Conservation (phyloP, 768 basidiomycete genomes). For the Cyclocybe cylindracea region DNA sequence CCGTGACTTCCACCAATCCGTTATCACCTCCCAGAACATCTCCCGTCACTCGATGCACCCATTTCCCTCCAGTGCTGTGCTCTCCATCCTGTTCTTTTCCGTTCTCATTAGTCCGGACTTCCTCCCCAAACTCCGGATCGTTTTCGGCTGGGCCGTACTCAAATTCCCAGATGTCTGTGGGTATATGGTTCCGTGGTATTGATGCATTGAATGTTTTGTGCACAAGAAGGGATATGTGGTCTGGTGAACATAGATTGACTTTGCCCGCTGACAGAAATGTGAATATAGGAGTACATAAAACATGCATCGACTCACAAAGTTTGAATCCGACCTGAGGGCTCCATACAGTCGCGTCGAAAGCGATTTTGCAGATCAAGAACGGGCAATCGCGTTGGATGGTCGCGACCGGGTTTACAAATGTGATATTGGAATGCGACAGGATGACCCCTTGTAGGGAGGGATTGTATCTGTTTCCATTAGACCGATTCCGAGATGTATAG, state of each 20-base stretch:
- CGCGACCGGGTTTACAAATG: constrained; percentile 64
- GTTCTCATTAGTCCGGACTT: constrained; percentile 21
- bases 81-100: constrained; percentile 24
- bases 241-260: constrained; percentile 86
- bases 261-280: constrained; percentile 61
- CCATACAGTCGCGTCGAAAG: constrained; percentile 88
- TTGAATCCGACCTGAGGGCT: constrained; percentile 81
- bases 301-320: constrained; percentile 53
- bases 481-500: not conserved
- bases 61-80: constrained; percentile 62
- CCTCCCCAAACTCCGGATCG: constrained; percentile 66
- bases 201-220: constrained; percentile 95
- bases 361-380: constrained; percentile 71
- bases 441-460: constrained; percentile 86
- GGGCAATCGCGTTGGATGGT: constrained; percentile 82
- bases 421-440: constrained; percentile 79
- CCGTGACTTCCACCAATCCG: constrained; percentile 77
- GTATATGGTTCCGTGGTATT: constrained; percentile 91
- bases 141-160: constrained; percentile 84
- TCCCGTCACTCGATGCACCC: constrained; percentile 76
- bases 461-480: constrained; percentile 62
- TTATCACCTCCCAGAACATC: constrained; percentile 67
- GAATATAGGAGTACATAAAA: not conserved
- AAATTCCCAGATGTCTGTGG: constrained; percentile 77
- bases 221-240: constrained; percentile 87